Base-by-base conservation (phyloP, 2,329 filamentous ascomycete species). In the Cladosporium velox region DNA sequence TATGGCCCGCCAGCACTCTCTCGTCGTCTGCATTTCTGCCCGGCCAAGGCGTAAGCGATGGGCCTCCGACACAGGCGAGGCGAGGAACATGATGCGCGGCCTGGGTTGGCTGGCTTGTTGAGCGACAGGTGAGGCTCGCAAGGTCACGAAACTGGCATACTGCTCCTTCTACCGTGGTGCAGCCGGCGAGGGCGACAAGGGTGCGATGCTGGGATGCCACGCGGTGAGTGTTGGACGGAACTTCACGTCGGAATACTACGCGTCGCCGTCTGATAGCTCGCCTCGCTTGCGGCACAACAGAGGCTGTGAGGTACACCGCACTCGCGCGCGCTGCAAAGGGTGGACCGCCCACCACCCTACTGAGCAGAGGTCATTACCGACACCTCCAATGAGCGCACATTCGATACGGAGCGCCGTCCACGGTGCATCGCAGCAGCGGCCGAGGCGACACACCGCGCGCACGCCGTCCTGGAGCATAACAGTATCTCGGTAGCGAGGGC, bases 401-500 rank as follows among this genome's bases (percentile, higher is more conserved):
- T 30, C 57, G 51, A 54, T 30, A 54, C 51, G 51, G 24, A 54
- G 51, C n/a, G 24, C 51, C 24, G 38, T 44, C 38, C 38, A 44
- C 15, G 18, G 38, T n/a, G 38, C 38, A 44, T 54, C 51, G 51
- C 51, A 30, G 34, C 49, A 26, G 51, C 28, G 15, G 15, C 21
- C 49, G 49, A 28, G 51, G 51, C 51, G 15, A 54, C 26, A n/a
- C 51, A 21, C 26, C 51, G 38, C 38, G 38, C 6, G 52, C 28
- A 26, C 11, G 51, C 51, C 15, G 51, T 54, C 51, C 32, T n/a
- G 11, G n/a, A 28, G 57, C 44, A 35, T 15, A n/a, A 35, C 38
- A n/a, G 38, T 10, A 61, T 26, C n/a, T 64, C 60, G 60, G 60
- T 64, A 64, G 60, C 60, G 60, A 64, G 60, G 60, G 49, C 60